Percentiles rank a stretch among this genome's conserved stretches.
phyloP scores from a whole-genome alignment of 2,329 filamentous ascomycete genomes.

The Fusarium multiceps region DNA sequence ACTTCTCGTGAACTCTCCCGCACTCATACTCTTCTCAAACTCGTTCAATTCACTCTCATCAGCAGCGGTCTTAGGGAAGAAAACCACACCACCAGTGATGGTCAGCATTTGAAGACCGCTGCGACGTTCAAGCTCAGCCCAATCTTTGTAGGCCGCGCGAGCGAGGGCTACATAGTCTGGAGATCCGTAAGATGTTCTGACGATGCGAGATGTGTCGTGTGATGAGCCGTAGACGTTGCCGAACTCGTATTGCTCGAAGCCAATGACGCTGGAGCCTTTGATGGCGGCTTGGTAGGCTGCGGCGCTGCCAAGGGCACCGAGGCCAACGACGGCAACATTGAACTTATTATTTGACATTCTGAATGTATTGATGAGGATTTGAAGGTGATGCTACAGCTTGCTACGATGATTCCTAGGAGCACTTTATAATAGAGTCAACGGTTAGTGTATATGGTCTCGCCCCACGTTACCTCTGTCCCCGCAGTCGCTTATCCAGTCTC shows the following conservation, averaged over 20 bases:
- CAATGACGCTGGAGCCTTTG: conserved; percentile 41
- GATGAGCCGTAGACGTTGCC: conserved; percentile 42
- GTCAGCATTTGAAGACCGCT: conserved; percentile 35
- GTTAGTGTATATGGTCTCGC: neutral
- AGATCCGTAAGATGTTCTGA: conserved; percentile 39
- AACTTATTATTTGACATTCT: neutral
- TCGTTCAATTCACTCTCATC: neutral
- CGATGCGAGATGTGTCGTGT: conserved; percentile 42
- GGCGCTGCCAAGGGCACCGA: conserved; percentile 15
- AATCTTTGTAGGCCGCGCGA: conserved; percentile 40
- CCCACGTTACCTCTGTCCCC: neutral
- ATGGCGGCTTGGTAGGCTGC: conserved; percentile 18
- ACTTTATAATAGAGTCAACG: neutral
- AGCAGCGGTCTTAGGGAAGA: conserved; percentile 18
- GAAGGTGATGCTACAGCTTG: neutral
- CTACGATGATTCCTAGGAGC: neutral
- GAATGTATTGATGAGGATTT: no score
- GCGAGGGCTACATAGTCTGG: conserved; percentile 43
- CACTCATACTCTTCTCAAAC: conserved; percentile 24
- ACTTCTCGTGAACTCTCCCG: conserved; percentile 3
- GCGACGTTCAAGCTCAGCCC: conserved; percentile 35
- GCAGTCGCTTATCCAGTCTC: neutral
- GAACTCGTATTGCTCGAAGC: conserved; percentile 44
- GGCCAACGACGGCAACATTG: conserved; percentile 11
- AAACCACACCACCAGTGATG: conserved; percentile 42